Evolutionary conservation across 306 rosid genomes (phyloP), one percentile per base, ranked within the genome.

Genomic region (Canavalia ensiformis): DNA sequence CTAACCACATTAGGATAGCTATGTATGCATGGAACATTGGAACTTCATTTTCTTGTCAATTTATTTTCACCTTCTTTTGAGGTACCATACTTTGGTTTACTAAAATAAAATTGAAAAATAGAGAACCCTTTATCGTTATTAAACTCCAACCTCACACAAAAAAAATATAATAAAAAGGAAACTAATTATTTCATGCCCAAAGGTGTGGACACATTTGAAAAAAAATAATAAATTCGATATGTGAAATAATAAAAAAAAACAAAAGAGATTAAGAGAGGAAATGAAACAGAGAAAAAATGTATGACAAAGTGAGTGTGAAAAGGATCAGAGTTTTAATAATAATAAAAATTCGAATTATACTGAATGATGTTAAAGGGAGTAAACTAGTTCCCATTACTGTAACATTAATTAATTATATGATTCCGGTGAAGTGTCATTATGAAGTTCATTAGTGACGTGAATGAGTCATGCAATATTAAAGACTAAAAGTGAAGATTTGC

Each of bases 21-120:
- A 29, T 10, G 80, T 64, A 60, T 18, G 39, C 72, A 64, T 63
- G 72, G 29, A 49, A 34, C 31, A 42, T 18, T 66, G 34, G 35
- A 66, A 45, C 74, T 69, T 76, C 25, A 3, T 47, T 49, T 54
- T 73, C 84, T 59, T 9, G 63, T 33, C 37, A 2, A 51, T 58
- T 49, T 42, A 62, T 25, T 52, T 51, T 11, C 28, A 11, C 2
- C 2, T 11, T 62, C 72, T 80, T 79, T 72, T 62, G 54, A 50
- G 62, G 79, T 31, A 29, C n/a, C 9, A 25, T 5, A 3, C 79
- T 30, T 59, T 1, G 29, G 31, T 59, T 64, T 5, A 8, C 47
- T 18, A 30, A 45, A 49, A 47, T 33, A 29, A 55, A 73, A 68
- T 78, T 25, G 7, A 39, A 77, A 77, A 39, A 8, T 7, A 28